Percentiles rank a stretch among this genome's conserved stretches.
Evolutionary conservation across 2,329 filamentous ascomycete species (phyloP).

Genomic region (Nannizziopsis barbatae): DNA sequence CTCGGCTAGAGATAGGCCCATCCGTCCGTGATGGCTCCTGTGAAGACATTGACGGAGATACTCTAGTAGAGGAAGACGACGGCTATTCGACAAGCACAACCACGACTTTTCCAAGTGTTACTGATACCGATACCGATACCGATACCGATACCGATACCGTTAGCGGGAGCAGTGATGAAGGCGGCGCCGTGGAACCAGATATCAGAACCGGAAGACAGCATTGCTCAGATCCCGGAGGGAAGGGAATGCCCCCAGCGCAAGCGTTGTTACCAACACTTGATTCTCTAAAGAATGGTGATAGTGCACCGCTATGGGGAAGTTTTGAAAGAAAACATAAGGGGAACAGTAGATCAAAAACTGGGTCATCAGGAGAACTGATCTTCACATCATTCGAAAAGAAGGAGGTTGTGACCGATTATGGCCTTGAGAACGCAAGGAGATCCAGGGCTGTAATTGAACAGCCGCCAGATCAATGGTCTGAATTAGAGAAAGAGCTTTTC

Average conservation of each 20-base stretch:
- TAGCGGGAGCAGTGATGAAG: not conserved
- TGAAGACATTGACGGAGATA: not conserved
- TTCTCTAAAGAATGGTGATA: too few species aligned
- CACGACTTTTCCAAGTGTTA: too few species aligned
- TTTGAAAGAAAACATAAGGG: too few species aligned
- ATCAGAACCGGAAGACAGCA: slow-evolving; percentile 7
- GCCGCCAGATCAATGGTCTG: slow-evolving; percentile 38
- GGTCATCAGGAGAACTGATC: too few species aligned
- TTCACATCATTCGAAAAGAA: too few species aligned
- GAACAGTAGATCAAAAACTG: too few species aligned
- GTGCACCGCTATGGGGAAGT: too few species aligned
- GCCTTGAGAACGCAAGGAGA: slow-evolving; percentile 25
- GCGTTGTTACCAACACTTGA: too few species aligned
- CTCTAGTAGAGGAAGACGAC: not conserved
- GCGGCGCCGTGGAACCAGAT: not conserved
- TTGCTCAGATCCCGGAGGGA: too few species aligned
- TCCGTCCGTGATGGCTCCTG: too few species aligned
- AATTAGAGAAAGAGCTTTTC: slow-evolving; percentile 43
- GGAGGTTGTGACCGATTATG: slow-evolving; percentile 21
- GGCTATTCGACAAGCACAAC: not conserved
- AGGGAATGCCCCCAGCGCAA: too few species aligned
- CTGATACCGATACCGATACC: not conserved
- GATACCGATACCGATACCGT: not conserved
- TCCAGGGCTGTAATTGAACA: slow-evolving; percentile 31
- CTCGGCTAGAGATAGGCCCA: not conserved